Conservation (phyloP, 192 early-diverging fungal species). For the Umbelopsis sp. region DNA sequence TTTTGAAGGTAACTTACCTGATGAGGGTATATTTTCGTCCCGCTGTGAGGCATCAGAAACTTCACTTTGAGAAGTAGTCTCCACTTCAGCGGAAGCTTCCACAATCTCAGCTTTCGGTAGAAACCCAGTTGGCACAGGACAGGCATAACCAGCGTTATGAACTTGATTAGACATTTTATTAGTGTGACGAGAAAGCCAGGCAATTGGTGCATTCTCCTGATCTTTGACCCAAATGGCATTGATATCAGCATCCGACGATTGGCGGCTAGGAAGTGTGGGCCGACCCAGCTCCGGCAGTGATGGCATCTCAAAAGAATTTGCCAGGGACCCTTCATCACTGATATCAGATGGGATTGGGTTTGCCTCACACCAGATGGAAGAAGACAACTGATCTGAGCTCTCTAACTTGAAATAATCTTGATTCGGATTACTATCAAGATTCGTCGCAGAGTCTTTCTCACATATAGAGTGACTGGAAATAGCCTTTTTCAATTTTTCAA, state of each 20-base stretch:
- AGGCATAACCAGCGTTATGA: not conserved
- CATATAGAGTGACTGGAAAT: not conserved
- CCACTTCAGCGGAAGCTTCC: not conserved
- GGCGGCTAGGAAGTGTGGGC: not conserved
- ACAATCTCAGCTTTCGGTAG: not conserved
- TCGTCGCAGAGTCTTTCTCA: not conserved
- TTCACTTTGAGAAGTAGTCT: not conserved
- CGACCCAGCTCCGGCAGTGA: not conserved
- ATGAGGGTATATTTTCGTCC: not conserved
- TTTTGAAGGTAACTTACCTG: no score
- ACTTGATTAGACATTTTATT: not conserved
- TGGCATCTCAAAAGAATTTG: not conserved
- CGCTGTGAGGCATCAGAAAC: not conserved
- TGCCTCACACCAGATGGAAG: not conserved
- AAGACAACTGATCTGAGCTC: not conserved
- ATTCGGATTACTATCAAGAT: not conserved
- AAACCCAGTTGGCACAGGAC: not conserved
- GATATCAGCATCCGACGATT: slow-evolving; percentile 10
- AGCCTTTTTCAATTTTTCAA: slow-evolving; percentile 8
- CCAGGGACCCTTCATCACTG: not conserved
- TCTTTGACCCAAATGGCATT: slow-evolving; percentile 20
- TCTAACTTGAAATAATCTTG: not conserved
- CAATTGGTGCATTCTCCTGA: slow-evolving; percentile 5
- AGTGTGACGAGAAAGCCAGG: not conserved
- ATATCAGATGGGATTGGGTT: not conserved